Base-by-base conservation (phyloP, 2,329 filamentous ascomycete genomes). In the Fusarium fujikuroi region DNA sequence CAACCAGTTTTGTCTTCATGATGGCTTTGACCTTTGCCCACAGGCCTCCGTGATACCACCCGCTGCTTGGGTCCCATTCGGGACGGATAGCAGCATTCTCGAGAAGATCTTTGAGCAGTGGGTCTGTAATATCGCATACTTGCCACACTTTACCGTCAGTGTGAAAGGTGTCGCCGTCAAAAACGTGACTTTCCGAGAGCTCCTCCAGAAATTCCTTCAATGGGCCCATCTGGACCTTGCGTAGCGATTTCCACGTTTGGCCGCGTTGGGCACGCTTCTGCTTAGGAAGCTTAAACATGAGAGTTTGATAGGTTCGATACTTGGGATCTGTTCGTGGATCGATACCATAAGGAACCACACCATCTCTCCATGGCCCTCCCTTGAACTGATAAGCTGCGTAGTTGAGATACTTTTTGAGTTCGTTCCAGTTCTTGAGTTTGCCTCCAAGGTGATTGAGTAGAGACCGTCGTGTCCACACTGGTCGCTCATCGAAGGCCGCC, bases 361-460 rank as follows among this genome's bases (percentile, higher is more conserved):
- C 92, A 80, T 98, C 95, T 72, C 94, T 90, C 92, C 94, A 99
- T 0, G 96, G 95, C 0, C 96, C 96, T 28, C 93, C 94, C 66
- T 93, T 92, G 86, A 98, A 98, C 82, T 95, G 94, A 83, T 97
- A 99, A 14, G 93, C 95, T 9, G 94, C 91, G 77, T 96, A 95
- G 71, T 94, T 92, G 59, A 95, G 89, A 52, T 93, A 93, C 78
- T 92, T 89, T 76, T 94, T 92, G 68, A 97, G 82, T 46, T 88
- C 82, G 65, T 88, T 88, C 80, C 86, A 89, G 67, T 86, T 85
- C 47, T 84, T 85, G 32, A 85, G 84, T 53, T 83, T 84, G 54
- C 83, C 83, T 5, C 83, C 84, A 36, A 98, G 86, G 59, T 89
- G 87, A 81, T 97, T 98, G 76, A 92, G 87, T 19, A 97, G 86